These are phyloP conservation scores for Vararia minispora DNA, from an alignment of 768 basidiomycete species.

Conservation along the genomic window DNA sequence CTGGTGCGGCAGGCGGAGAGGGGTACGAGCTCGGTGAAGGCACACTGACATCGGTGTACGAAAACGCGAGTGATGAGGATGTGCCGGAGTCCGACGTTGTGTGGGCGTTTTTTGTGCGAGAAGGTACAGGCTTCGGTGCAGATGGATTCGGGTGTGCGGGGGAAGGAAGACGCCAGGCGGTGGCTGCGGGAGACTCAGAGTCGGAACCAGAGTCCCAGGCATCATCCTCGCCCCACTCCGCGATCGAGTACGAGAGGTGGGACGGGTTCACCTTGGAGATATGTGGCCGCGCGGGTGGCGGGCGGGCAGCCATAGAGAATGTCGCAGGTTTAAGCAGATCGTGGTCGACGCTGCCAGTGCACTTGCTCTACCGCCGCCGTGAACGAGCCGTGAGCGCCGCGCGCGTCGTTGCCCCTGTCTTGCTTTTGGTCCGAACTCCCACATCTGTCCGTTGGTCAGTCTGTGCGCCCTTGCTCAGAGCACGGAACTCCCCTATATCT, in stretches of 20 bases:
- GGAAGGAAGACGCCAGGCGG: constrained; percentile 8
- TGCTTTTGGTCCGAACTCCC: too few species aligned
- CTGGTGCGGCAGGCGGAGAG: constrained; percentile 4
- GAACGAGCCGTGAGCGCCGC: too few species aligned
- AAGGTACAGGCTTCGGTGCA: constrained; percentile 11
- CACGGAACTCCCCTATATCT: too few species aligned
- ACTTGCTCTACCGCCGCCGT: too few species aligned
- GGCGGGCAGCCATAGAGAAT: constrained; percentile 15
- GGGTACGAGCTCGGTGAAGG: constrained; percentile 11
- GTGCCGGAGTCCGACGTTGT: too few species aligned
- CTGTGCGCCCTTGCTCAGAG: too few species aligned
- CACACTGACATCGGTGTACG: constrained; percentile 14
- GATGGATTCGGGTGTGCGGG: constrained; percentile 3
- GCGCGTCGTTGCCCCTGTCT: too few species aligned
- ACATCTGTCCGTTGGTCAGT: too few species aligned
- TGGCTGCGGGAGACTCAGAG: constrained; percentile 13
- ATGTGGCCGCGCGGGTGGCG: constrained; percentile 17
- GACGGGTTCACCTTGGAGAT: constrained; percentile 15
- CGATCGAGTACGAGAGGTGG: constrained; percentile 12
- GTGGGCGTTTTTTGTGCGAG: constrained; percentile 9
- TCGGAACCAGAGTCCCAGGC: constrained; percentile 25
- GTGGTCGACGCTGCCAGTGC: too few species aligned
- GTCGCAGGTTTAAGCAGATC: too few species aligned
- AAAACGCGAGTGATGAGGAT: constrained; percentile 14
- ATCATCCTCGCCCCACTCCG: constrained; percentile 23